Evolutionary conservation across 164 flowering plant species (phyloP), one percentile per base, ranked within the genome.

Genomic region (Magnolia sinica): DNA sequence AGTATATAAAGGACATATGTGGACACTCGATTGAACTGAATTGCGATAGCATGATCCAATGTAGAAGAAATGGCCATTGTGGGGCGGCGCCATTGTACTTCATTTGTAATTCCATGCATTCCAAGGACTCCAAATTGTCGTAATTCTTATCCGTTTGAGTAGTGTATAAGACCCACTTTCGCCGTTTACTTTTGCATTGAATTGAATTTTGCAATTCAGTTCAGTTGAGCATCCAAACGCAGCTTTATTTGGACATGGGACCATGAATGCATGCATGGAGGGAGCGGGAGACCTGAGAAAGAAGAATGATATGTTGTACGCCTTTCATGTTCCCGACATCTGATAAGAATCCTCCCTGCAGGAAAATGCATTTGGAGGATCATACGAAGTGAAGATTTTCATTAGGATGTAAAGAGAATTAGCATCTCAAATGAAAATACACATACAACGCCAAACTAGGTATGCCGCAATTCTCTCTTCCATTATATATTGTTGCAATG

Each of bases 311-410:
- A 79, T 94, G 97, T 71, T 91, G 72, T 66, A 92, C 80, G 8
- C 98, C 98, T 78, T 82, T 86, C 83, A 90, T 74, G 79, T 84
- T 87, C 58, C 79, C 84, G 70, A 79, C 76, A 51, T 80, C 82
- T 19, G 89, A 83, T 61, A 91, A 66, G 73, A 89, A 92, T 61
- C 97, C 94, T 81, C 93, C 98, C 98, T 96, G 88, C 73, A 77
- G 8, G 65, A 70, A 31, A 19, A 20, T 50, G 45, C 18, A 7
- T 49, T 70, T 37, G 61, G 61, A 3, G 45, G 7, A 7, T 37
- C 45, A 37, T 37, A 37, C 45, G 4, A 37, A 4, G 45, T 0
- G 7, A 37, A 3, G 61, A 55, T 55, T 55, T 55, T 11, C 61
- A 55, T 55, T 11, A 3, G 61, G 11, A 11, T 55, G 13, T 55